Evolutionary conservation across 1,284 basidiomycete species (phyloP).

Genomic region (Ustilago hordei): DNA sequence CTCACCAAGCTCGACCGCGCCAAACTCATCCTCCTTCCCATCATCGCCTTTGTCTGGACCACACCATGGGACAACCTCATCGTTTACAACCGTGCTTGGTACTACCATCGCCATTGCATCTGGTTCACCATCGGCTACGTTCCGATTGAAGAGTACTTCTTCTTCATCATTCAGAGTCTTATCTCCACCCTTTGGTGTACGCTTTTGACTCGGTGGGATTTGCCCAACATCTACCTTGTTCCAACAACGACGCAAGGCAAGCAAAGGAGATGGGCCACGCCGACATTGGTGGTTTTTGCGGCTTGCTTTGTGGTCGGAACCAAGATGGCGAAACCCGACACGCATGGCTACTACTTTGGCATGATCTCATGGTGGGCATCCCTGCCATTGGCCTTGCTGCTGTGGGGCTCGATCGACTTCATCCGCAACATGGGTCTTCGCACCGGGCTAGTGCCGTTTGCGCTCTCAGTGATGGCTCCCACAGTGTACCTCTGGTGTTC

Average conservation of each 20-base stretch:
- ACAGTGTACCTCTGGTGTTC: slow-evolving; percentile 56
- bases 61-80: slow-evolving; percentile 65
- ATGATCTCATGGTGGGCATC: slow-evolving; percentile 65
- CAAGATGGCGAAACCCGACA: slow-evolving; percentile 24
- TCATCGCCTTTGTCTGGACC: slow-evolving; percentile 64
- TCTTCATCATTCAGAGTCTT: slow-evolving; percentile 65
- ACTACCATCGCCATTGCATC: slow-evolving; percentile 59
- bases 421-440: slow-evolving; percentile 37
- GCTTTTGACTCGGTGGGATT: slow-evolving; percentile 57
- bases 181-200: slow-evolving; percentile 60
- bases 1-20: slow-evolving; percentile 58
- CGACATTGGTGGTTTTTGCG: slow-evolving; percentile 13
- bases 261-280: slow-evolving; percentile 5
- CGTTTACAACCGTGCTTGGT: slow-evolving; percentile 60
- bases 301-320: slow-evolving; percentile 24
- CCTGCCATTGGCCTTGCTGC: slow-evolving; percentile 54
- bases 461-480: slow-evolving; percentile 37
- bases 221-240: slow-evolving; percentile 48
- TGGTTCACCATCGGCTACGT: slow-evolving; percentile 60
- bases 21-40: slow-evolving; percentile 58
- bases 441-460: slow-evolving; percentile 22
- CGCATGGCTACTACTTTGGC: slow-evolving; percentile 58
- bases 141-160: slow-evolving; percentile 64
- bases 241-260: slow-evolving; percentile 2
- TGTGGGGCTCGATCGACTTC: slow-evolving; percentile 55